Evolutionary conservation across 1,139 yeast genomes (phyloP), one percentile per base, ranked within the genome.

Genomic region (Suhomyces chickasaworum): DNA sequence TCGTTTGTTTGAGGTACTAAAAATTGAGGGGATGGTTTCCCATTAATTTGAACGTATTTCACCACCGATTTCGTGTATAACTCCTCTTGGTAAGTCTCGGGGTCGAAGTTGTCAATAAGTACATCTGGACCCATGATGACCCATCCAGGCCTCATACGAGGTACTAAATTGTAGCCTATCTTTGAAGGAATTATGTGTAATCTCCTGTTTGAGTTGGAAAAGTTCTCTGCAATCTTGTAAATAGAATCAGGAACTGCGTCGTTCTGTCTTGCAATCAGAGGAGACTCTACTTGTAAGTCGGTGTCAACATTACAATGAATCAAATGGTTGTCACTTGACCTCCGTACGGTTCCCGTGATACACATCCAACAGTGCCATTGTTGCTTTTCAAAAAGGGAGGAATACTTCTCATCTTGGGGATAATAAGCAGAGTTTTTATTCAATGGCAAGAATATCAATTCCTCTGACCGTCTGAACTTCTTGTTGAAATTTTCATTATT

Each of bases 311-410:
- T 91, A 66, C 98, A 91, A 61, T 91, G 95, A 52, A 91, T 90
- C 52, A 91, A 73, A 61, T 89, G 90, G 22, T 78, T 79, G 65
- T 91, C 97, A 0, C 85, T 83, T 1, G 95, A 81, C 56, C 97
- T 77, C 59, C 97, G 75, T 10, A 91, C 91, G 0, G 97, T 91
- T 5, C 97, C 97, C 3, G 96, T 90, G 46, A 91, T 86, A 55
- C 97, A 93, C 97, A 91, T 89, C 86, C 96, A 87, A 58, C 97
- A 91, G 65, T 91, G 97, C 97, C 97, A 90, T 60, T 86, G 95
- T 41, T 77, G 76, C 43, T 70, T 65, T 41, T 66, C 65, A 50
- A 74, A 69, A 17, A 73, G 57, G 1, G 69, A 63, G 3, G 44
- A 39, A 17, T 53, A 55, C 21, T 55, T 54, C 13, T 60, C 61